Evolutionary conservation across 2,329 filamentous ascomycete species (phyloP), one percentile per base, ranked within the genome.

Genomic region (Paradendryphiella salina): DNA sequence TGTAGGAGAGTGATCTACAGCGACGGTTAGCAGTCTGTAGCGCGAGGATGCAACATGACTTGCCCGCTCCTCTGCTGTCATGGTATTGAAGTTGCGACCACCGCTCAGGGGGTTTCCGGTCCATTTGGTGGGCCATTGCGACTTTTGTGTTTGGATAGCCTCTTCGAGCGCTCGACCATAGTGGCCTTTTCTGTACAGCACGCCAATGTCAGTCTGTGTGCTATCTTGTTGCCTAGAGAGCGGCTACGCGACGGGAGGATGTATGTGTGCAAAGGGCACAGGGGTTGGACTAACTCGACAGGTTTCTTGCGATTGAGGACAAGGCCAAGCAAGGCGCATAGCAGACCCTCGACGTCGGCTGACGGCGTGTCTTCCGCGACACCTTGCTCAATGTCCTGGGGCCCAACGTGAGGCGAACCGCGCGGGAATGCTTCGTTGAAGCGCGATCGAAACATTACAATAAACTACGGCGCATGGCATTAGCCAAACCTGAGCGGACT

Each of bases 291-390:
- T 75, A 84, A 97, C 94, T 99, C 96, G 71, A 97, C 89, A 76
- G 96, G 92, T 73, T 99, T 96, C 80, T 99, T 97, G 74, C 94
- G 87, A 75, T 99, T 99, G 67, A 99, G 80, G 47, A 96, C 84
- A 64, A 99, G 80, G 26, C 89, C 87, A 36, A 99, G 79, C 60
- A 99, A 76, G 56, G 91, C 91, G 79, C 95, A 99, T 20, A 99
- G 80, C 51, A 99, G 85, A 62, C 86, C 83, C 77, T 97, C 93
- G 38, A 89, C 86, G 68, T 92, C 87, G 66, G 95, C 87, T 64
- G 91, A 90, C 2, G 93, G 92, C 17, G 86, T 76, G 40, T 82
- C 76, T 70, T 93, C 89, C 54, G 86, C 84, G 43, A 96, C 83
- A 43, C 94, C 94, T 72, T 83, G 82, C 75, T 99, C 94, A 54